Evolutionary conservation across 2,329 filamentous ascomycete species (phyloP), one percentile per base, ranked within the genome.

Genomic region (Pyrenophora teres): DNA sequence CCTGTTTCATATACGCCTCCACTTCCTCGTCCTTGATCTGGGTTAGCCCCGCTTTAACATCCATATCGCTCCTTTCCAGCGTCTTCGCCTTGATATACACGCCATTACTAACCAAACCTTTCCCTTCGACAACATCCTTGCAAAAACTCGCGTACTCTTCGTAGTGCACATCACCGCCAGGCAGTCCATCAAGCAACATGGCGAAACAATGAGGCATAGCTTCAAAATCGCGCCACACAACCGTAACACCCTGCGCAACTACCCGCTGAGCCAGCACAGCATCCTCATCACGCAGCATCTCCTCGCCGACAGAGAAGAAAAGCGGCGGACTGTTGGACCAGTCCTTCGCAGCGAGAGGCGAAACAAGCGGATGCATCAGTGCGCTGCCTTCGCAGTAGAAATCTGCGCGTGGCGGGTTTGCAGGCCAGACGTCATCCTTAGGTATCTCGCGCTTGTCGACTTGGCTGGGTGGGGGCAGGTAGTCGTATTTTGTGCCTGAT

Each of bases 171-270:
- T 63, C 51, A 6, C 67, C 60, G 0, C 56, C 70, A 3, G 57
- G 41, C 2, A 72, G 47, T 1, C 58, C 50, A n/a, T 76, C 75
- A 3, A 80, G 52, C 48, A 80, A 52, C 72, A 78, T 72, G 0
- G 65, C 72, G 59, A 81, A 93, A 60, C 83, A 85, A 73, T 92
- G 89, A 46, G 90, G 88, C 89, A 93, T 93, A 3, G 84, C 87
- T 69, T 92, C 86, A 68, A 86, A 94, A 73, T 90, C 83, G 68
- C 89, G 84, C 63, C 86, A 88, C 3, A 83, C 78, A 0, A 92
- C 82, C 0, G 64, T 66, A 0, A 87, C 86, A 4, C 83, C 84
- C 39, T 88, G 82, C 6, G 63, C 57, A 13, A 77, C 77, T 9
- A 89, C 77, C 33, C 80, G 78, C 35, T 76, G 72, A 0, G 86